Base-by-base conservation (phyloP, 2,329 filamentous ascomycete species). In the Botrytis galanthina region DNA sequence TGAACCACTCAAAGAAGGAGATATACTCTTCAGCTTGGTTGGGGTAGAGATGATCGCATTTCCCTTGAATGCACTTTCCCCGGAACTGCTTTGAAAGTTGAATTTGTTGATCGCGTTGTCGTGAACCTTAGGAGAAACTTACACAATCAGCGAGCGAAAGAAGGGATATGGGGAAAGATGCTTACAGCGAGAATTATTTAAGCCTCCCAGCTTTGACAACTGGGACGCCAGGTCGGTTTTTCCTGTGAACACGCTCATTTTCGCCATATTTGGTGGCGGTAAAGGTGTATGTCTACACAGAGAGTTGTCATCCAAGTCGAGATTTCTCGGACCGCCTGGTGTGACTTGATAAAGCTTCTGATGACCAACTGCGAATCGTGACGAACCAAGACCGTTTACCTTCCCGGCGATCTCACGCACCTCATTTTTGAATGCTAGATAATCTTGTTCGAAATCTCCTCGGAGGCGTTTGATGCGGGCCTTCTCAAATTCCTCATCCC, bases 221-320 rank as follows among this genome's bases (percentile, higher is more conserved):
- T 69, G 35, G 18, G 26, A 57, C 0, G 16, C 6, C 51, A 42
- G 14, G 7, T 57, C 48, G 3, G 32, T 35, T 0, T 10, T 37
- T 22, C 22, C 39, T 26, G 26, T 7, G 8, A 12, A 59, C 2
- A 35, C 10, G 29, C 14, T 32, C 37, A 69, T 69, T n/a, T 57
- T 57, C n/a, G n/a, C n/a, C 16, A 16, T 18, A 16, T 32, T 29
- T 32, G 48, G 18, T 68, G 48, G 29, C 54, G 32, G 16, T 54
- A 46, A 54, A 54, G 46, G 46, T 42, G 35, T 69, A 26, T 57
- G 3, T n/a, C 66, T 69, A 44, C 48, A 57, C 7, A 69, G 29
- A 42, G 66, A 69, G n/a, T 69, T 69, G 10, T 69, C 51, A 32
- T 57, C 51, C 26, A 69, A 26, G n/a, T 69, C 66, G n/a, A 69